Base-by-base conservation (phyloP, 1,284 basidiomycete genomes). In the Boletus calvinii region DNA sequence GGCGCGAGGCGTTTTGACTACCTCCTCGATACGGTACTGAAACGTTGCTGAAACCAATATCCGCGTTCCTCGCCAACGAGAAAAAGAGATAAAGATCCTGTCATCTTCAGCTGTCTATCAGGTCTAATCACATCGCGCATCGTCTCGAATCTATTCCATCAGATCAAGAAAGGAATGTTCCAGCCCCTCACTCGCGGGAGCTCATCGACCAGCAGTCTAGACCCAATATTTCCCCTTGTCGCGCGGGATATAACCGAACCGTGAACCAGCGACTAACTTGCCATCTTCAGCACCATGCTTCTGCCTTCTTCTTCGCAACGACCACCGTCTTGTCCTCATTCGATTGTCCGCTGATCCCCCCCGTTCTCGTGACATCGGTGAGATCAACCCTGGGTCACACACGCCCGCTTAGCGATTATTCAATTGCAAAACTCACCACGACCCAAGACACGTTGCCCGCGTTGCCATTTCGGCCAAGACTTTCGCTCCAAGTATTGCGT, bases 401-500 rank as follows among this genome's bases (percentile, higher is more conserved):
- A 26, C 48, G n/a, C 8, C n/a, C 15, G 44, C 48, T 57, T 57
- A 34, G 44, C 35, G 31, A 60, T 43, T 48, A 48, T 53, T 39
- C 43, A 50, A 59, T 42, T 44, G 31, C 6, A 51, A 51, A 46
- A 52, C 39, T 55, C 38, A 48, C 40, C 58, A 24, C 18, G 20
- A 31, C 22, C 18, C n/a, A 15, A 8, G 15, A 47, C 60, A 64
- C 62, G 60, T 64, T 61, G 46, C 35, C 47, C 37, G 42, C n/a
- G 29, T 36, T 22, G 38, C 48, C 43, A 20, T 35, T 17, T 31
- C 34, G 22, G 24, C 36, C 26, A 6, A 15, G 31, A 24, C 30
- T 35, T 15, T 15, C 12, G 13, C 20, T 22, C 29, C 15, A 30
- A 12, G 15, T 6, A 31, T 29, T 15, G 24, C 22, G 29, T 31